Conservation (phyloP, 352 stramenopile species). For the Globisporangium paddicum region DNA sequence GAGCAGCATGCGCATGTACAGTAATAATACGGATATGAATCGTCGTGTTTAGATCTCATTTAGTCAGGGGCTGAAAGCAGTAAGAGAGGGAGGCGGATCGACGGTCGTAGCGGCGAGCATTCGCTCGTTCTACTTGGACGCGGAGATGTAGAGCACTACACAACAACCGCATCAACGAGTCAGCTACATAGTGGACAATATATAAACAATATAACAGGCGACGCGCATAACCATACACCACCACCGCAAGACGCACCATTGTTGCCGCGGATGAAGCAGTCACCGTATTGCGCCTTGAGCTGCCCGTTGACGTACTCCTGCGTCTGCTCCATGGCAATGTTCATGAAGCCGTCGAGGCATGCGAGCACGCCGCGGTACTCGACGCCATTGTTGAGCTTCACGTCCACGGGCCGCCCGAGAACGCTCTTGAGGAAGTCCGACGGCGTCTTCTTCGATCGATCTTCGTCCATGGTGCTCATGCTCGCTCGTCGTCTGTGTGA, state of each 20-base stretch:
- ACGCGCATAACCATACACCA: not conserved
- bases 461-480: conserved; percentile 26
- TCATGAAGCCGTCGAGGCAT: conserved; percentile 99
- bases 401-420: conserved; percentile 94
- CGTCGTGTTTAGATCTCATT: conserved; percentile 1
- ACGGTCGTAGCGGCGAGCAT: not conserved
- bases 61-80: not conserved
- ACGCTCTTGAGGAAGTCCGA: conserved; percentile 91
- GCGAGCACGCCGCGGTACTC: conserved; percentile 98
- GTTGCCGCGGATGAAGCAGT: conserved; percentile 99
- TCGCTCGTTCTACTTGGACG: conserved; percentile 71
- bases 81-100: not conserved
- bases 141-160: conserved; percentile 82
- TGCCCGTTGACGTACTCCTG: conserved; percentile 99
- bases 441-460: conserved; percentile 78
- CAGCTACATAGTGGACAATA: not conserved
- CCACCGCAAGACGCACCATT: conserved; percentile 85
- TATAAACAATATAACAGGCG: not conserved
- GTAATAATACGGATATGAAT: not conserved
- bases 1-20: not conserved
- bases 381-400: conserved; percentile 99
- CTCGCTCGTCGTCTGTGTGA: conserved; percentile 7
- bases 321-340: conserved; percentile 99
- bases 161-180: not conserved
- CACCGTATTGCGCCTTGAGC: conserved; percentile 98